These are phyloP conservation scores for Pueraria montana DNA, from an alignment of 306 rosid genomes.

Conservation along the genomic window DNA sequence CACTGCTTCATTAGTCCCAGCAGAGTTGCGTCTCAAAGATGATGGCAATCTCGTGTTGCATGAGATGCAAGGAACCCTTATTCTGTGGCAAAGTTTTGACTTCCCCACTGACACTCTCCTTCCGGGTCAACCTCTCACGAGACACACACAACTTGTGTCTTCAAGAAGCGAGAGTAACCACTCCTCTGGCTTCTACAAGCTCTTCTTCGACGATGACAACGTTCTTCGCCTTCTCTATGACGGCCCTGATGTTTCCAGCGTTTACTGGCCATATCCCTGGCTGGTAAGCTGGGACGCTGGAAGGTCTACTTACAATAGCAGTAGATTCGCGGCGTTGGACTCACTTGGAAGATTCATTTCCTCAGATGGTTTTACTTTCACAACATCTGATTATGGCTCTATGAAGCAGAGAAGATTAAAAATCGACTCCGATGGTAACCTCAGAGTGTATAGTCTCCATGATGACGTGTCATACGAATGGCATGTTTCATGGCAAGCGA, in stretches of 20 bases:
- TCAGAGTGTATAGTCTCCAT: neutral
- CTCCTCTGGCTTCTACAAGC: slow-evolving; percentile 51
- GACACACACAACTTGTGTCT: neutral
- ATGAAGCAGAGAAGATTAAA: slow-evolving; percentile 28
- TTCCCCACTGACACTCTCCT: neutral
- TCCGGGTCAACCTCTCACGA: neutral
- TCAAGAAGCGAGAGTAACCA: slow-evolving; percentile 21
- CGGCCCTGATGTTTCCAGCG: neutral
- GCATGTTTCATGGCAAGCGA: neutral
- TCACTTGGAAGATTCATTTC: slow-evolving; percentile 19
- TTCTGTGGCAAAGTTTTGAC: slow-evolving; percentile 14
- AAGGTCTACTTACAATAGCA: slow-evolving; percentile 8
- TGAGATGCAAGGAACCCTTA: neutral
- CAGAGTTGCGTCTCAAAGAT: slow-evolving; percentile 37
- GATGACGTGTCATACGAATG: neutral
- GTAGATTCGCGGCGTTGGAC: slow-evolving; percentile 27
- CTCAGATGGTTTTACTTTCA: neutral
- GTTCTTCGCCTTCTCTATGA: slow-evolving; percentile 1
- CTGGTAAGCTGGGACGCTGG: neutral
- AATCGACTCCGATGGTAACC: neutral
- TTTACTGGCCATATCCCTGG: neutral
- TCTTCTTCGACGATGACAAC: slow-evolving; percentile 22
- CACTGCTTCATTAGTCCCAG: neutral
- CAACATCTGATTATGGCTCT: slow-evolving; percentile 41
- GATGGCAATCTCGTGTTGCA: neutral